Conservation (phyloP, 2,329 filamentous ascomycete species). For the Lachnum nothofagi region DNA sequence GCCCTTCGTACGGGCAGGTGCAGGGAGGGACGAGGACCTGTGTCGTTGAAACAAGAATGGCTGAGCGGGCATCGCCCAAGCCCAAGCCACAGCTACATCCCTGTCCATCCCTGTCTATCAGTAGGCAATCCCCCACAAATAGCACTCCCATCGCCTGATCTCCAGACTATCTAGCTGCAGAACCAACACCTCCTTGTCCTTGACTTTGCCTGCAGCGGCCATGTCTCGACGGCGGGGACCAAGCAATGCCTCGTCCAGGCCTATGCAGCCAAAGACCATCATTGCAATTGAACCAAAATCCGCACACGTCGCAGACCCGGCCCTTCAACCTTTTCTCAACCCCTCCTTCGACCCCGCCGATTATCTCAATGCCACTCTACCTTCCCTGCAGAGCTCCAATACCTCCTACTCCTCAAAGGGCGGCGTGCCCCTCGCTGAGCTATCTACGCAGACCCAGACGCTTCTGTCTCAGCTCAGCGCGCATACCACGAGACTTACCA, state of each 20-base stretch:
- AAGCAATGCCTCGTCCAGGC: constrained; percentile 22
- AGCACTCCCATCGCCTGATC: no score
- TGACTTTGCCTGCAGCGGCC: no score
- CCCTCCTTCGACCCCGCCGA: constrained; percentile 75
- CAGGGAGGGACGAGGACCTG: background rate
- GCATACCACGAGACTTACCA: constrained; percentile 77
- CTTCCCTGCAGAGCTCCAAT: constrained; percentile 50
- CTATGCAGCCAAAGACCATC: constrained; percentile 10
- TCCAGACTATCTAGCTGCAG: no score
- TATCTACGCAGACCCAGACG: constrained; percentile 75
- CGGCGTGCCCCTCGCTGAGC: constrained; percentile 59
- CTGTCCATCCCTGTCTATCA: background rate
- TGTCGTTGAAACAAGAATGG: background rate
- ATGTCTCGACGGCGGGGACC: constrained; percentile 23
- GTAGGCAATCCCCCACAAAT: no score
- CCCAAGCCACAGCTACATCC: background rate
- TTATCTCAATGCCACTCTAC: constrained; percentile 77
- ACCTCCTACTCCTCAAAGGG: constrained; percentile 28
- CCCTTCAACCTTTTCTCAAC: constrained; percentile 69
- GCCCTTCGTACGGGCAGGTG: background rate
- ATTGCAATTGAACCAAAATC: constrained; percentile 36
- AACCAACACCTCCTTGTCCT: no score
- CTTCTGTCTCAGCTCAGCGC: constrained; percentile 84
- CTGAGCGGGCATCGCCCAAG: no score
- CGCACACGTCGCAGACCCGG: constrained; percentile 64